Evolutionary conservation across 164 flowering plant species (phyloP), one percentile per base, ranked within the genome.

Genomic region (Stephania japonica): DNA sequence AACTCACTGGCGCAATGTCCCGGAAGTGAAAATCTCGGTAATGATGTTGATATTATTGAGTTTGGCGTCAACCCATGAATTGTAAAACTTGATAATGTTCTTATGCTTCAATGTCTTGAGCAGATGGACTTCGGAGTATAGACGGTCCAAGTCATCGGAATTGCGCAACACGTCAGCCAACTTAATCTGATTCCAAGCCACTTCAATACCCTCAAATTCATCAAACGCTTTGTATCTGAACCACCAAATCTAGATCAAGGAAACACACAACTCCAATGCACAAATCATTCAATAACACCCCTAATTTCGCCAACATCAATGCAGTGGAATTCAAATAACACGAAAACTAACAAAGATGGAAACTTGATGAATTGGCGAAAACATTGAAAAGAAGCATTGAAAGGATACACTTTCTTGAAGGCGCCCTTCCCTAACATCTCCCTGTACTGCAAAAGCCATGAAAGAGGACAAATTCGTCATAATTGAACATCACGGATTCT

Each of bases 141-240:
- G 84, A 67, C 93, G 93, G 70, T 96, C 99, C 80, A 92, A 74
- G 74, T 93, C 97, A 18, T 83, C 95, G 0, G 90, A 79, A 66
- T 87, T 82, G 13, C 89, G 81, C 80, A 96, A 79, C 24, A 92
- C 84, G 78, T 91, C 98, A 7, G 88, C 80, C 69, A 93, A 84
- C 80, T 87, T 96, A 67, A 93, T 86, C 83, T 96, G 98, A 85
- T 96, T 93, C 99, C 99, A 96, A 16, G 99, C 99, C 69, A 96
- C 98, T 83, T 93, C 99, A 24, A 96, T 88, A 41, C 99, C 99
- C 84, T 93, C 99, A 78, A 78, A 73, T 82, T 93, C 96, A 84
- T 96, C 99, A 86, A 96, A 96, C 56, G 91, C 98, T 80, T 85
- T 87, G 75, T 93, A 93, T 67, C 99, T 96, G 75, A 61, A 79